phyloP scores from a whole-genome alignment of 345 rosid species.

The Dimocarpus longan region DNA sequence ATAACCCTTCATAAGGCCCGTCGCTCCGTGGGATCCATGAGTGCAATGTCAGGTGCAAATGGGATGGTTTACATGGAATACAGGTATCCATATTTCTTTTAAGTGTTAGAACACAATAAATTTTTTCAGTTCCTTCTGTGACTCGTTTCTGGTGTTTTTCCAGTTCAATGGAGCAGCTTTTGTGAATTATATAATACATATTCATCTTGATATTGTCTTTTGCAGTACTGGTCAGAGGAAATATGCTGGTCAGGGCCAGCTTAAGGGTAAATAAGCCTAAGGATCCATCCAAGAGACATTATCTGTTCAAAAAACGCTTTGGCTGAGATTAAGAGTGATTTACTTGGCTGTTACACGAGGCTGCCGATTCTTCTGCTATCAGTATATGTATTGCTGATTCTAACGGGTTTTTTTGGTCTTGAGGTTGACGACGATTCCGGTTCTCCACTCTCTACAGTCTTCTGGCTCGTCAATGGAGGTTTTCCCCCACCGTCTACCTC shows the following conservation, averaged over 20 bases:
- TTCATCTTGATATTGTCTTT: neutral
- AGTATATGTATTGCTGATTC: too few species aligned
- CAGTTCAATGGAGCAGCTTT: neutral
- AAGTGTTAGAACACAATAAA: neutral
- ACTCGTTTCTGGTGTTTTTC: neutral
- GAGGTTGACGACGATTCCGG: too few species aligned
- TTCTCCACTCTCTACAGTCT: too few species aligned
- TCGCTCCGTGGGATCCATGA: constrained; percentile 67
- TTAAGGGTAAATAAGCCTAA: constrained; percentile 69
- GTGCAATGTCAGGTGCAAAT: constrained; percentile 84
- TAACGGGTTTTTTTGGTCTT: too few species aligned
- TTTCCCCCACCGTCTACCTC: too few species aligned
- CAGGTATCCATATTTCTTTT: constrained; percentile 43
- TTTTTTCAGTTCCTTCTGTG: neutral
- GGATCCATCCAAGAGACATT: constrained; percentile 82
- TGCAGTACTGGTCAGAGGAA: constrained; percentile 56
- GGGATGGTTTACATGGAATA: constrained; percentile 94
- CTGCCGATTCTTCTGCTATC: neutral
- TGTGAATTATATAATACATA: neutral
- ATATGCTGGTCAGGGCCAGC: constrained; percentile 43
- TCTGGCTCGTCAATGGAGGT: too few species aligned
- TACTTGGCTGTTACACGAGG: neutral
- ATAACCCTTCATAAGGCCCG: constrained; percentile 78
- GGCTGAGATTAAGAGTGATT: constrained; percentile 31
- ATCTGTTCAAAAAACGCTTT: constrained; percentile 69